Base-by-base conservation (phyloP, 306 rosid species). In the Rubus parviflorus region DNA sequence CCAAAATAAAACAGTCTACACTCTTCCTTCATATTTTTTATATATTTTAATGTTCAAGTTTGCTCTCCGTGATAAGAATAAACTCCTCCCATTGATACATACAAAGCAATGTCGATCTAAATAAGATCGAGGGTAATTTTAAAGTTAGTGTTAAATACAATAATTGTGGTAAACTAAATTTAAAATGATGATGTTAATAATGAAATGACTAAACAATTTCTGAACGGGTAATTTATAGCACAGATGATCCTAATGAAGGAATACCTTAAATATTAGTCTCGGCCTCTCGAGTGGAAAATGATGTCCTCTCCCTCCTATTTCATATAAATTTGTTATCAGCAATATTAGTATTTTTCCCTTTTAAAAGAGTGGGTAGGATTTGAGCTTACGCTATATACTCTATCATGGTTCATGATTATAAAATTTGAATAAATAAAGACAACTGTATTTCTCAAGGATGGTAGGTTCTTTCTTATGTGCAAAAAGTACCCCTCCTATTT, bases 381-480 rank as follows among this genome's bases (percentile, higher is more conserved):
- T 46, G 69, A 58, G 70, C 37, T 30, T 47, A 60, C 70, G 70
- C 46, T 19, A 47, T 61, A 23, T 62, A 61, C 78, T 17, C 35
- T 35, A 11, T 74, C 22, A 46, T 61, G 47, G 35, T 61, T 74
- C 66, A 46, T 61, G 60, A 74, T 74, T 61, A 61, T 45, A 3
- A 74, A 46, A 2, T 12, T 46, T 61, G 46, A 60, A 46, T 46
- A 35, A 30, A 74, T 30, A 47, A 61, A 10, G 70, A 74, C 70
- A 46, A 74, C 47, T 60, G 78, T 61, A 61, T 61, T 30, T 61
- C 70, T 61, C 60, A 30, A 46, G 70, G 46, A 35, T 74, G 70
- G 78, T 74, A 25, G 77, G 54, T 73, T 42, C 56, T 73, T 4
- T 23, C 43, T 58, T 7, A 43, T 23, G 17, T 74, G 22, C 49